Base-by-base conservation (phyloP, 768 basidiomycete genomes). In the Collybia sp. region DNA sequence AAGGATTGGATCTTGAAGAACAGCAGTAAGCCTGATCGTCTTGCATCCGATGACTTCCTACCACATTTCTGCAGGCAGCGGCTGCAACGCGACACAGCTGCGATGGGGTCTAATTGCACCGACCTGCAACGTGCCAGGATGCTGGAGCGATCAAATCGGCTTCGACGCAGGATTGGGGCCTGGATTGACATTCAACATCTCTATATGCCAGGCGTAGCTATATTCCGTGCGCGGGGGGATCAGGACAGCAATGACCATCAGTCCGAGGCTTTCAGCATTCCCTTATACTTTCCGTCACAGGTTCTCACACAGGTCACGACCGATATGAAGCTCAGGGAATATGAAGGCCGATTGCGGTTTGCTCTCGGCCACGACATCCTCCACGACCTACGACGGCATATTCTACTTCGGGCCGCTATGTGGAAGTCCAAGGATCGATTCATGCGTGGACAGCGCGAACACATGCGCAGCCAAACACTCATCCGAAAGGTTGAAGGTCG, bases 1-100 rank as follows among this genome's bases (percentile, higher is more conserved):
- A 46, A 18, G 51, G 55, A 3, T 12, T 58, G 5, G 39, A 54
- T 12, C 33, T 56, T 11, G 57, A 58, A 44, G 53, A 44, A 13
- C 30, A 49, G 16, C 57, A 58, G 53, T 43, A 16, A 46, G 41
- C 34, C 4, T 31, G 33, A 12, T 12, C 30, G 40, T 15, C 20
- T 5, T 6, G 12, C 30, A 18, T 37, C 17, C 10, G n/a, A 37
- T n/a, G 13, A 6, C 13, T 42, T 11, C 40, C 15, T 32, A 42
- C 53, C 47, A 30, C n/a, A 46, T 13, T 12, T 13, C 1, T 13
- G 30, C 48, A 17, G 40, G 13, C 4, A 42, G n/a, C 12, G 51
- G 47, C 12, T 38, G 16, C 1, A 16, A 40, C 10, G 18, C 15
- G 6, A 48, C 31, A 20, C 31, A 6, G 25, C 5, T 10, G 8